Conservation (phyloP, 2,329 filamentous ascomycete species). For the Colletotrichum sp. region DNA sequence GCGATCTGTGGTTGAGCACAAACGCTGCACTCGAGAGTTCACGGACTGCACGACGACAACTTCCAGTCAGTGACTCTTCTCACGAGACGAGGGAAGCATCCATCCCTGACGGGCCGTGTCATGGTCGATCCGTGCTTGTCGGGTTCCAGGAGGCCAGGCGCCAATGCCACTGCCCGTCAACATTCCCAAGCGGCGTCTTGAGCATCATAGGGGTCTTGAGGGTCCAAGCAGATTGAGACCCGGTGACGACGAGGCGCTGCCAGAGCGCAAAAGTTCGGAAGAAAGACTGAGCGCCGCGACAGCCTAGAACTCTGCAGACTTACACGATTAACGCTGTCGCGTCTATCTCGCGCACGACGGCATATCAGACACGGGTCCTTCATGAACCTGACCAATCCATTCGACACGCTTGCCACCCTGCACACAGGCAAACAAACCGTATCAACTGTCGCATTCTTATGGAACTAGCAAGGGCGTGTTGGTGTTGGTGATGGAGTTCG, state of each 20-base stretch:
- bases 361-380: not conserved
- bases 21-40: not conserved
- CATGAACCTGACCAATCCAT: not conserved
- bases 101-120: not conserved
- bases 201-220: slow-evolving; percentile 1
- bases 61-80: not conserved
- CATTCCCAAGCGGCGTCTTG: not conserved
- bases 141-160: not conserved
- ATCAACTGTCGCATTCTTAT: not conserved
- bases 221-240: slow-evolving; percentile 1
- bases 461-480: not conserved
- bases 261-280: not conserved
- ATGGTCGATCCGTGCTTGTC: slow-evolving; percentile 10
- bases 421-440: not conserved
- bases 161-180: not conserved
- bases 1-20: not conserved
- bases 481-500: not conserved
- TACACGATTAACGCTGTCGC: not conserved
- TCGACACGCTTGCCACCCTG: not conserved
- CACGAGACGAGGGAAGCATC: not conserved
- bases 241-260: slow-evolving; percentile 16
- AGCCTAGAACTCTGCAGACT: slow-evolving; percentile 1
- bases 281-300: not conserved
- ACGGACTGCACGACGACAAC: not conserved
- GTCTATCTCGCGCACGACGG: not conserved